These are phyloP conservation scores for Venturia carpophila DNA, from an alignment of 2,329 filamentous ascomycete genomes.

Conservation along the genomic window DNA sequence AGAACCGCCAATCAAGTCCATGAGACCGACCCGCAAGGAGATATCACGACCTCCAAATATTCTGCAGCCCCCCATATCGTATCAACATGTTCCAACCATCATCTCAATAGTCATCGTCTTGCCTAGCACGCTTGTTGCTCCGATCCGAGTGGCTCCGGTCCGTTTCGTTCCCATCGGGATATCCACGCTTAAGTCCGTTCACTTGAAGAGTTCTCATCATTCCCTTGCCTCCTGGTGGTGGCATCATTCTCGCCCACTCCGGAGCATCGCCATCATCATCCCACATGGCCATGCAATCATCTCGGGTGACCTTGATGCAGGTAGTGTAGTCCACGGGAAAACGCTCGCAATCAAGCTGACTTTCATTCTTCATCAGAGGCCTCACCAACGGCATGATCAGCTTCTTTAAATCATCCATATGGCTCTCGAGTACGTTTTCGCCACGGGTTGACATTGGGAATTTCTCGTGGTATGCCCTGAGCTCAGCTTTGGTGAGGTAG, in stretches of 20 bases:
- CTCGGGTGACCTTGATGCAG: slow-evolving; percentile 33
- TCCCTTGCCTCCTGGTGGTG: background rate
- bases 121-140: background rate
- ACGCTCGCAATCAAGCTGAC: slow-evolving; percentile 33
- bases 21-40: background rate
- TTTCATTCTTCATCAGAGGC: slow-evolving; percentile 33
- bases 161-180: background rate
- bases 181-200: background rate
- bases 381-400: slow-evolving; percentile 30
- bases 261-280: slow-evolving; percentile 3
- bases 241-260: slow-evolving; percentile 1
- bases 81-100: too few relatives aligned
- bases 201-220: background rate
- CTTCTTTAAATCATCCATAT: slow-evolving; percentile 35
- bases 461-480: slow-evolving; percentile 33
- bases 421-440: slow-evolving; percentile 35
- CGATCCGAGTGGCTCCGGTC: background rate
- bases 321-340: slow-evolving; percentile 38
- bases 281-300: slow-evolving; percentile 8
- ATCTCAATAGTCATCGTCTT: slow-evolving; percentile 1
- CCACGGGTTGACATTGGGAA: slow-evolving; percentile 40
- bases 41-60: background rate
- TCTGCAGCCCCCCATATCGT: background rate
- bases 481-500: slow-evolving; percentile 37
- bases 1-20: background rate